phyloP scores from a whole-genome alignment of 2,329 filamentous ascomycete genomes.

The Epichloe hybrida region DNA sequence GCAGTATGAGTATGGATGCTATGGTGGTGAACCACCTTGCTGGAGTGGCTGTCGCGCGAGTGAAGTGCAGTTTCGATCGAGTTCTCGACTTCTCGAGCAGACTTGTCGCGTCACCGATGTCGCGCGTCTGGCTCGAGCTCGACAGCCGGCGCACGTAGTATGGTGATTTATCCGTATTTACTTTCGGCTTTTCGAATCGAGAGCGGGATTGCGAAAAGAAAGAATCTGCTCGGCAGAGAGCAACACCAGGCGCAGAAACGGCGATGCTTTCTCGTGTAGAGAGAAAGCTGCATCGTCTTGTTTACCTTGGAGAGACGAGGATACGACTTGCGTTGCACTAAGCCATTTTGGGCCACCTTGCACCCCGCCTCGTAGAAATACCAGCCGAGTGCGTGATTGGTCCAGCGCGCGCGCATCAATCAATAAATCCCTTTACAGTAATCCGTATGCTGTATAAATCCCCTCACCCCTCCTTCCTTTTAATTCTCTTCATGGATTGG shows the following conservation, averaged over 20 bases:
- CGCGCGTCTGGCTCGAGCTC: slow-evolving; percentile 3
- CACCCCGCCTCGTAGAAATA: background rate
- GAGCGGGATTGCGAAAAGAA: background rate
- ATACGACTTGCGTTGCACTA: slow-evolving; percentile 4
- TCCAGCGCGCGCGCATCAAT: too few relatives aligned
- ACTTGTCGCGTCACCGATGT: slow-evolving; percentile 6
- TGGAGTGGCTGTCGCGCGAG: slow-evolving; percentile 3
- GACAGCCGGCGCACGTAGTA: slow-evolving; percentile 2
- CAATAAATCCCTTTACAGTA: too few relatives aligned
- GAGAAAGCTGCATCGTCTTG: slow-evolving; percentile 7
- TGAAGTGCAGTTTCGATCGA: background rate
- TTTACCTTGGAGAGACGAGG: slow-evolving; percentile 8
- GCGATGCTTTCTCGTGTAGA: slow-evolving; percentile 5
- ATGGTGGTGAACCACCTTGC: slow-evolving; percentile 7
- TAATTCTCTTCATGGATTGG: too few relatives aligned
- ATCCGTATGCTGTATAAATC: too few relatives aligned
- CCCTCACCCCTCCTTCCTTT: too few relatives aligned
- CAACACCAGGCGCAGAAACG: slow-evolving; percentile 1
- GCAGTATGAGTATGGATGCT: background rate
- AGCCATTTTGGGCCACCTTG: slow-evolving; percentile 2
- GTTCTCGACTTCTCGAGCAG: background rate
- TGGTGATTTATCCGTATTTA: background rate
- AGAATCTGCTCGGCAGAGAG: background rate
- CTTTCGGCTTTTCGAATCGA: background rate
- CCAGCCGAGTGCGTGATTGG: background rate